These are phyloP conservation scores for Pyracantha coccinea DNA, from an alignment of 331 rosid species.

Conservation along the genomic window DNA sequence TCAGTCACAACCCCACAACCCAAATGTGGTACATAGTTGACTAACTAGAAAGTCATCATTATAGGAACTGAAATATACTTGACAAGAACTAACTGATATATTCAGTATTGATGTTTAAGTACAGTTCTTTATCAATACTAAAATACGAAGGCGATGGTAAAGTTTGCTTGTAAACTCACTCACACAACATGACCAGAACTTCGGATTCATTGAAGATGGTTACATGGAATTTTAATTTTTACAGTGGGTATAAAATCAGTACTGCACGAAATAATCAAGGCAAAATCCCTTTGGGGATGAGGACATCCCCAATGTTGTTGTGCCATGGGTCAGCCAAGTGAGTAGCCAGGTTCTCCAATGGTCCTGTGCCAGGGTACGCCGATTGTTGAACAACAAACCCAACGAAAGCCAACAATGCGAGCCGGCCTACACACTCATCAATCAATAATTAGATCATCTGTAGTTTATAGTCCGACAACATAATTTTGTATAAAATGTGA, in stretches of 20 bases:
- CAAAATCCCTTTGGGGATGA: conserved; percentile 49
- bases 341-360: conserved; percentile 94
- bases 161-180: neutral
- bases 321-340: conserved; percentile 99
- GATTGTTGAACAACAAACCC: conserved; percentile 88
- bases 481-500: neutral
- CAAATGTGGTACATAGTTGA: too few relatives aligned
- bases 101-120: neutral
- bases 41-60: neutral
- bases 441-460: neutral
- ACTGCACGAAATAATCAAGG: conserved; percentile 10
- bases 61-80: neutral
- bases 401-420: conserved; percentile 87
- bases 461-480: neutral
- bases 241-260: conserved; percentile 19
- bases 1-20: too few relatives aligned
- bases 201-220: conserved; percentile 29
- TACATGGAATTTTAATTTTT: conserved; percentile 46
- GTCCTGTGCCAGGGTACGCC: conserved; percentile 98
- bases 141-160: conserved; percentile 1
- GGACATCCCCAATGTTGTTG: conserved; percentile 84
- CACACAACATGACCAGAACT: conserved; percentile 5
- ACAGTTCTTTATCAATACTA: neutral
- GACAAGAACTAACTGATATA: neutral
- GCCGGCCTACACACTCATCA: conserved; percentile 50